Evolutionary conservation across 2,329 filamentous ascomycete species (phyloP), one percentile per base, ranked within the genome.

Genomic region (Xylaria sp.): DNA sequence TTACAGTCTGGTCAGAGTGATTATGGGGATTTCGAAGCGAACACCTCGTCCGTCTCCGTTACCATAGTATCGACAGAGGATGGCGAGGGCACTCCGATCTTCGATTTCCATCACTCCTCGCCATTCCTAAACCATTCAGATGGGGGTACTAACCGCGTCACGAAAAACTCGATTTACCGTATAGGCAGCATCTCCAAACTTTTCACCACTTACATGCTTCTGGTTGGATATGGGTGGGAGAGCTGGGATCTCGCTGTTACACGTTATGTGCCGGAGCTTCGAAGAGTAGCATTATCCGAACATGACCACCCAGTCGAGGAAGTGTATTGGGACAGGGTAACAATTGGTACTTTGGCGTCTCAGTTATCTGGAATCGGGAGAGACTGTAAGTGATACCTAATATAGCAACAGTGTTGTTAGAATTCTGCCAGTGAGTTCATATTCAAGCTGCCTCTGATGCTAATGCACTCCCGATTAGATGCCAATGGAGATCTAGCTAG

Each of bases 171-270:
- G 3, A 25, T 69, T 36, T 69, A 69, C 33, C 62, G 62, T 59
- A 66, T 69, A 36, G 62, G 52, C 2, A 69, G 67, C 51, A 66
- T 69, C 48, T 69, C 67, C n/a, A 66, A 69, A 52, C 58, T 69
- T 36, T n/a, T 66, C 39, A 63, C 63, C 6, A n/a, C 36, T 9
- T 69, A 69, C 13, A 41, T 58, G 5, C 58, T 69, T n/a, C 46
- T 69, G 13, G 62, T 63, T 36, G 62, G 48, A 41, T 62, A 59
- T 12, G 67, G 62, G 8, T 63, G 62, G 58, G 52, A 69, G 15
- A 56, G n/a, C 18, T 66, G 62, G 67, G 33, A 66, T 23, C 41
- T 66, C 4, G 20, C 58, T n/a, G 41, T 69, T 25, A 66, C 67
- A 15, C 52, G 48, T 23, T 69, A 59, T 20, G 28, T 62, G 31